Base-by-base conservation (phyloP, 2,329 filamentous ascomycete species). In the Epichloe gansuensis region DNA sequence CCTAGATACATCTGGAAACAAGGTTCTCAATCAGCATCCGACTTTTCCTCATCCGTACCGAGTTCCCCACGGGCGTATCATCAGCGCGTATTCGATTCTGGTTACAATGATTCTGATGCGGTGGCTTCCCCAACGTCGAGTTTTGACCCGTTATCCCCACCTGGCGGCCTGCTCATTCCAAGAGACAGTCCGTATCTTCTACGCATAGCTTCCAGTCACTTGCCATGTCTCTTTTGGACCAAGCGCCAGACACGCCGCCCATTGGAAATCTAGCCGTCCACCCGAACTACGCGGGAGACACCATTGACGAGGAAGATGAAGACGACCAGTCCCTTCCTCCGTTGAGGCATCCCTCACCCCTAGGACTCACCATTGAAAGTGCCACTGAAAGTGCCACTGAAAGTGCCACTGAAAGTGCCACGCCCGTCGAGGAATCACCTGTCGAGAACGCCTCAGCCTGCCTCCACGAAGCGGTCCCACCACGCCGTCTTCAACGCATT, bases 121-220 rank as follows among this genome's bases (percentile, higher is more conserved):
- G 88, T 91, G 1, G 85, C 82, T 1, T 96, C 91, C 39, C 91
- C 93, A 0, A 83, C 86, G 15, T 95, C 89, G 1, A 85, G 83
- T 51, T 72, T 84, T 13, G 79, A 75, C 74, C 86, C 89, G 2
- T 72, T 80, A 61, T 86, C 85, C 80, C 77, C 2, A 73, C 74
- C 2, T 80, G 80, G 71, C 69, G 67, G 38, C 64, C 72, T 13
- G 63, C 66, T 7, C 78, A 82, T 58, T 71, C 72, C 46, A 84
- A 83, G 60, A 72, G 75, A 11, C 67, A 71, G 0, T 83, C 83
- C 0, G 78, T 79, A 53, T 67, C 74, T 41, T 82, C 82, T 2
- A 69, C 72, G 38, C 70, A 75, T 48, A 76, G 73, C 57, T 74
- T 78, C 57, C 71, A 65, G 58, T 69, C 68, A 15, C 61, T 65